A percentile compares a stretch with the other conserved stretches of the same genome.
phyloP scores from a whole-genome alignment of 176 grass and related monocot genomes.

The Oryza nivara region DNA sequence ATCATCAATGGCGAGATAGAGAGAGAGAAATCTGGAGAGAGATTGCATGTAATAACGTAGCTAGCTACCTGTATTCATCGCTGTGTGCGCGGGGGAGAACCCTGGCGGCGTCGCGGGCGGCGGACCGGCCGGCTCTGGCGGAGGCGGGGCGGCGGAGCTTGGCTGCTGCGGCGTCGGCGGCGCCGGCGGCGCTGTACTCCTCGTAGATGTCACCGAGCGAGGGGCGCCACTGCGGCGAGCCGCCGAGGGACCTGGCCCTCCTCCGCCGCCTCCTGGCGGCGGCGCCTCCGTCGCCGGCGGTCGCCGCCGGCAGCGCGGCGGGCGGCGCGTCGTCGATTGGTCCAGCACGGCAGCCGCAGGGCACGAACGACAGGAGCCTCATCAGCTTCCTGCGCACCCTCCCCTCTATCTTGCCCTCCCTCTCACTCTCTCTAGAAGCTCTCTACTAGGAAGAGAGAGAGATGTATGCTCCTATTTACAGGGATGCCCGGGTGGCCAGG shows the following conservation, averaged over 20 bases:
- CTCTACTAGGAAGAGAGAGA: background rate
- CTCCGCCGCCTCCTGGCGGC: slow-evolving; percentile 33
- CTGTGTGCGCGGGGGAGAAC: slow-evolving; percentile 38
- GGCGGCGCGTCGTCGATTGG: slow-evolving; percentile 63
- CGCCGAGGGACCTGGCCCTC: slow-evolving; percentile 16
- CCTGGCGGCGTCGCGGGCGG: slow-evolving; percentile 38
- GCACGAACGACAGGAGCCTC: slow-evolving; percentile 71
- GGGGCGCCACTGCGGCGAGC: slow-evolving; percentile 46
- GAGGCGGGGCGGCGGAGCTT: background rate
- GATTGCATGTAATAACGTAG: no score
- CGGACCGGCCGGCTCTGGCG: background rate
- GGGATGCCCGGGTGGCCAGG: slow-evolving; percentile 34
- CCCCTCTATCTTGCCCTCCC: slow-evolving; percentile 42
- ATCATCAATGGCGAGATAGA: background rate
- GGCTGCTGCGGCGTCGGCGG: no score
- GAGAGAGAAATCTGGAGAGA: background rate
- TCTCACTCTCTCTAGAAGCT: background rate
- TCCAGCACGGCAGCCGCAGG: slow-evolving; percentile 59
- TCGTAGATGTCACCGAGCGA: slow-evolving; percentile 63
- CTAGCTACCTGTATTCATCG: slow-evolving; percentile 37
- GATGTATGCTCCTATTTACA: slow-evolving; percentile 13
- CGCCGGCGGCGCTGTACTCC: slow-evolving; percentile 26
- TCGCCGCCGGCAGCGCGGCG: background rate
- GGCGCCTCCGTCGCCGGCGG: background rate
- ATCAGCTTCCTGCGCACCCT: slow-evolving; percentile 57